A percentile compares a stretch with the other conserved stretches of the same genome.
Evolutionary conservation across 768 basidiomycete species (phyloP).

Genomic region (Calocybe indica): DNA sequence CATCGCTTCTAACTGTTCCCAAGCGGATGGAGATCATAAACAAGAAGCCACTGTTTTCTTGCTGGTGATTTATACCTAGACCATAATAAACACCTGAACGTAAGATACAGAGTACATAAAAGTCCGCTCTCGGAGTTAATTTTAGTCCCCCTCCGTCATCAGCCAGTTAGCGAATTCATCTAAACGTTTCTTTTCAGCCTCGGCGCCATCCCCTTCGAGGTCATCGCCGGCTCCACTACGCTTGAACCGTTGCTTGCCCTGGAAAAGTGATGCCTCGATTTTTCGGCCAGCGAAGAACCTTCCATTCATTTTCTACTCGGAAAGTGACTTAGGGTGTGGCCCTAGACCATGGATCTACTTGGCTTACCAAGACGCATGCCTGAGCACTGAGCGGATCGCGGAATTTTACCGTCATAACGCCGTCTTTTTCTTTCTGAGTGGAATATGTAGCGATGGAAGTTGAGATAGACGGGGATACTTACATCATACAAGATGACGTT

Average conservation of each 20-base stretch:
- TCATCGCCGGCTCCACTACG: constrained; percentile 70
- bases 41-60: constrained; percentile 63
- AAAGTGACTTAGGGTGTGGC: not conserved
- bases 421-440: constrained; percentile 81
- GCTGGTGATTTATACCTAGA: constrained; percentile 42
- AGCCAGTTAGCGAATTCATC: constrained; percentile 89
- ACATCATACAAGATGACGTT: constrained; percentile 95
- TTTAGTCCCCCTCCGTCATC: constrained; percentile 68
- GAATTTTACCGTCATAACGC: constrained; percentile 96
- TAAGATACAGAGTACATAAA: constrained; percentile 11
- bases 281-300: constrained; percentile 83
- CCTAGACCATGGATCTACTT: not conserved
- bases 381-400: constrained; percentile 88
- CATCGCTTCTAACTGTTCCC: not conserved
- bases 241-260: constrained; percentile 76
- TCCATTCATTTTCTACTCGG: constrained; percentile 83
- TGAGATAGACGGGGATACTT: constrained; percentile 23
- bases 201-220: constrained; percentile 56
- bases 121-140: constrained; percentile 1
- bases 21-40: constrained; percentile 74
- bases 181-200: constrained; percentile 76
- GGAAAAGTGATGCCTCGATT: constrained; percentile 76
- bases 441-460: not conserved
- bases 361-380: constrained; percentile 79
- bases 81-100: too few relatives aligned